Base-by-base conservation (phyloP, 2,329 filamentous ascomycete genomes). In the Waltergamsia citrina region DNA sequence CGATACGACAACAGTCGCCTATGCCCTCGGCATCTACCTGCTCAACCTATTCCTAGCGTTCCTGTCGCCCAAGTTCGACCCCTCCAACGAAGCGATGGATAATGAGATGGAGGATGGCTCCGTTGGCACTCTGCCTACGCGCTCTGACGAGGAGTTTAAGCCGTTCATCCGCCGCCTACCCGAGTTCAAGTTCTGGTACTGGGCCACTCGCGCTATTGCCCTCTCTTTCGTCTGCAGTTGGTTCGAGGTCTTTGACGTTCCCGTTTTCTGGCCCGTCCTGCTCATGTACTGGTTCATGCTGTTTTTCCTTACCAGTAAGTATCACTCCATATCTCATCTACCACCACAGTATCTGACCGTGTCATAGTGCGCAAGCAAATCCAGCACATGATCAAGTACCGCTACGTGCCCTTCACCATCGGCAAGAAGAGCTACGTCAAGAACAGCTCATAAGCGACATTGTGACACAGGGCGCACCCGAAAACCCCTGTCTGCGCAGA, bases 361-460 rank as follows among this genome's bases (percentile, higher is more conserved):
- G 29, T 11, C n/a, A 20, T 22, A 94, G 87, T 98, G 92, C 79
- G 92, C 62, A 85, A 92, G 70, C 92, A 98, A 67, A 98, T 98
- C 49, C 92, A 98, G 67, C 92, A 96, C 67, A 98, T 98, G 92
- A 90, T 98, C 74, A 98, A 96, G 70, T 98, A 96, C 69, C 85
- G 90, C 64, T 98, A 94, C 56, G 87, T 94, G 20, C 87, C 88
- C 26, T 94, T 95, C 66, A 81, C 85, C 26, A 78, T 94, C 45
- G 88, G 88, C 60, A 95, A 95, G 75, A 71, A 84, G 43, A 79
- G 75, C 54, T 93, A 92, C 59, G 67, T 60, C 54, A 81, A 78
- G 65, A 72, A 67, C 62, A 78, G 64, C 62, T 61, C 63, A 35
- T 63, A 51, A 25, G 11, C n/a, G 33, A 24, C 10, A 6, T n/a